Base-by-base conservation (phyloP, 1,284 basidiomycete genomes). In the Phellinidium pouzarii region DNA sequence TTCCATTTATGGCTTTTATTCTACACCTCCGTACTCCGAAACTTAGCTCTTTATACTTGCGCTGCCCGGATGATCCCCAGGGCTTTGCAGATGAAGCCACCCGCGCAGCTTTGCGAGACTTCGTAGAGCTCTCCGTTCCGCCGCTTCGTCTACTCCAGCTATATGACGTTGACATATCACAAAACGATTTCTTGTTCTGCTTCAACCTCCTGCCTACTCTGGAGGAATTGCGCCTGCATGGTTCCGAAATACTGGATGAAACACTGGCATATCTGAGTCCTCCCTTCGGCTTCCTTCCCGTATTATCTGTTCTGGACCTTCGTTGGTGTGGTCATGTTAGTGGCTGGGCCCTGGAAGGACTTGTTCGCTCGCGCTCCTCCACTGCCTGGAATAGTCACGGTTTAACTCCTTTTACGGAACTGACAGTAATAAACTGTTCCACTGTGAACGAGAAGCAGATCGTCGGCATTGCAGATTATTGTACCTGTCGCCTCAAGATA, bases 271-370 rank as follows among this genome's bases (percentile, higher is more conserved):
- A 65, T 40, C 61, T 84, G 22, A 60, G 65, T 26, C 72, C 73
- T 2, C 66, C 69, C n/a, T 57, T 54, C 9, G 71, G 70, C 3
- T 60, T 73, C 14, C 83, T 79, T 55, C 80, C 77, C 19, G 64
- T 60, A 48, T 71, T 84, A 25, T 62, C 63, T 38, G 65, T 65
- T 42, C 61, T 85, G 45, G 79, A 83, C 61, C 64, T 84, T 44
- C 72, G 80, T 22, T 84, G 80, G 80, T 84, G 81, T 59, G 72
- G 75, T 9, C 73, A 78, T 58, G 61, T 84, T 11, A 71, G 68
- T 41, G 79, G 80, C n/a, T 60, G 59, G 1, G 73, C 74, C 14
- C 62, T 83, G 38, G 78, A 78, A 29, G 66, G 73, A 37, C 64
- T 82, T 14, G 76, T 78, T 38, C 63, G 60, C 46, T 75, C 71